Base-by-base conservation (phyloP, 2,329 filamentous ascomycete species). In the Pleurostoma richardsiae region DNA sequence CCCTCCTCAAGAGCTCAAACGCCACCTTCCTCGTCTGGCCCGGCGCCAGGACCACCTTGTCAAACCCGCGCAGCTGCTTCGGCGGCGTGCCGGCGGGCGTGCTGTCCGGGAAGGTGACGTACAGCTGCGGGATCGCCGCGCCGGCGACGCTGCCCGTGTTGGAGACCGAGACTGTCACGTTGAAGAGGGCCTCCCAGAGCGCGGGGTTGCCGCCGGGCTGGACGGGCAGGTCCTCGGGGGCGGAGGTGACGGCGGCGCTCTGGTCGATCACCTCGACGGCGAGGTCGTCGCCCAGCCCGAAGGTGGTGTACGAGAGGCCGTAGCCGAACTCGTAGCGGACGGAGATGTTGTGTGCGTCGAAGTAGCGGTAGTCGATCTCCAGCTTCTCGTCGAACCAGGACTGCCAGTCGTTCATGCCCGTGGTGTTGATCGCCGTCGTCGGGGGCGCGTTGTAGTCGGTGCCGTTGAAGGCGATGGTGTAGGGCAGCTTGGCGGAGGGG, bases 311-410 rank as follows among this genome's bases (percentile, higher is more conserved):
- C 33, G 74, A 77, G 5, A 82, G 68, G 2, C 79, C 79, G 55
- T 78, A 83, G 29, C 83, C 83, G 54, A 86, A 86, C 56, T 84
- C 80, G 64, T 81, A 86, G 46, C 76, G 73, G 2, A 82, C 80
- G 2, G 70, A 69, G 49, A 82, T 78, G 61, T 79, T 72, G 47
- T 75, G 64, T 47, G 76, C 71, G 61, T 86, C 82, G 47, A 86
- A 85, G 55, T 76, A 72, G 39, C 82, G 77, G 71, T 86, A 86
- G 65, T 86, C 82, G 53, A 86, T 82, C 67, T 83, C 80, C 44
- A 85, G 71, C 48, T 80, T 81, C 64, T 85, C 82, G 29, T 73
- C 71, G 60, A 85, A 86, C 57, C 62, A 66, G 1, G 62, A 60
- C 61, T 71, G 69, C 69, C 68, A 71, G 53, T 68, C 66, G 41